Percentiles rank a stretch among this genome's conserved stretches.
Evolutionary conservation across 257 asterid species (phyloP).

Genomic region (Echium plantagineum): DNA sequence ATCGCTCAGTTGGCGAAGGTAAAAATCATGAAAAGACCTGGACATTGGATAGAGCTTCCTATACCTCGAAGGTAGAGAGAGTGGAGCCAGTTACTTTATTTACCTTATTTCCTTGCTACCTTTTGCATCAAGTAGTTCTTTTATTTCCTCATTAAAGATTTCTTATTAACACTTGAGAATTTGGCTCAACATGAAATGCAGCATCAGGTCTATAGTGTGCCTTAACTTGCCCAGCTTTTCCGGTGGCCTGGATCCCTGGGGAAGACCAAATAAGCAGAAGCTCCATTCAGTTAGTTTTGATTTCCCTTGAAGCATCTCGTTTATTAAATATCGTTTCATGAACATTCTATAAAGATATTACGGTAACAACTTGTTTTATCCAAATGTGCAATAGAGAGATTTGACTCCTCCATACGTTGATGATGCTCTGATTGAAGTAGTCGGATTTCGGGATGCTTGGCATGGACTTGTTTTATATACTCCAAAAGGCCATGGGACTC

Average conservation of each 20-base stretch:
- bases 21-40: slow-evolving; percentile 63
- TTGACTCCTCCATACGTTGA: slow-evolving; percentile 74
- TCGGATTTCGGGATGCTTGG: slow-evolving; percentile 90
- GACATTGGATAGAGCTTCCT: slow-evolving; percentile 59
- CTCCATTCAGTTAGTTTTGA: slow-evolving; percentile 37
- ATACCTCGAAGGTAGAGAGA: slow-evolving; percentile 52
- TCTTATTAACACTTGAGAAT: neutral
- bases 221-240: slow-evolving; percentile 91
- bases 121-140: no score
- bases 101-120: no score
- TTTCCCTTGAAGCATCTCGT: neutral
- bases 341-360: neutral
- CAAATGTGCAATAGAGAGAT: slow-evolving; percentile 37
- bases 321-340: neutral
- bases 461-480: slow-evolving; percentile 67
- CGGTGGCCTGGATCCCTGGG: slow-evolving; percentile 97
- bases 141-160: neutral
- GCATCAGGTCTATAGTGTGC: slow-evolving; percentile 80
- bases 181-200: slow-evolving; percentile 17
- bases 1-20: slow-evolving; percentile 70
- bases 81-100: neutral
- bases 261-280: slow-evolving; percentile 51
- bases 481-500: slow-evolving; percentile 86
- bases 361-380: neutral
- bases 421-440: slow-evolving; percentile 68